Evolutionary conservation across 2,329 filamentous ascomycete genomes (phyloP).

Genomic region (Delphinella strobiligena): DNA sequence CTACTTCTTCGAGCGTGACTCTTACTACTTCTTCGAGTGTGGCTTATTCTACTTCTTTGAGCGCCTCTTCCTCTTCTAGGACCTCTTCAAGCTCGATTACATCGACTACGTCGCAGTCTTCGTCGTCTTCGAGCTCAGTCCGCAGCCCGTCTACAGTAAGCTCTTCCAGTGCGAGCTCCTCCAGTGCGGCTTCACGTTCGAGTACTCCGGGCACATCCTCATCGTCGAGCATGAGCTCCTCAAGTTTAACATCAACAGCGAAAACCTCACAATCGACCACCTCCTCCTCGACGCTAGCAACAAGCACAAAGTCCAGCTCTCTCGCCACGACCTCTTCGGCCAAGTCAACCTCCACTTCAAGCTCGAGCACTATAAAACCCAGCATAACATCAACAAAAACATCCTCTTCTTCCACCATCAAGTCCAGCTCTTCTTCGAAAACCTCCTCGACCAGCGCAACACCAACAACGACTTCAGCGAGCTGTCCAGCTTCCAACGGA

Average conservation of each 20-base stretch:
- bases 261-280: neutral
- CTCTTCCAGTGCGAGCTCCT: too few species aligned
- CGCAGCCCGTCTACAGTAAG: neutral
- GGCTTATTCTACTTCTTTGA: neutral
- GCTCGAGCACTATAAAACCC: neutral
- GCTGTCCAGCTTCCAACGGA: slow-evolving; percentile 13
- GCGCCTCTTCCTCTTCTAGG: neutral
- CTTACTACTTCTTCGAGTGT: neutral
- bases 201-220: neutral
- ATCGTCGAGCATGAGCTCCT: neutral
- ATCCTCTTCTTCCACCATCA: neutral
- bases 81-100: neutral
- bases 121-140: neutral
- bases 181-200: neutral
- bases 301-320: neutral
- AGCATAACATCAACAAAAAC: neutral
- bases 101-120: neutral
- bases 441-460: slow-evolving; percentile 7
- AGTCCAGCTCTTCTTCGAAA: too few species aligned
- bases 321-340: neutral
- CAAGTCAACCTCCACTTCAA: neutral
- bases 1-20: neutral
- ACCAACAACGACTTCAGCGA: slow-evolving; percentile 1
- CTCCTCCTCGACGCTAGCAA: neutral
- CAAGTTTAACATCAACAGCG: neutral